Conservation (phyloP, 2,329 filamentous ascomycete species). For the Ascochyta clinopodiicola region DNA sequence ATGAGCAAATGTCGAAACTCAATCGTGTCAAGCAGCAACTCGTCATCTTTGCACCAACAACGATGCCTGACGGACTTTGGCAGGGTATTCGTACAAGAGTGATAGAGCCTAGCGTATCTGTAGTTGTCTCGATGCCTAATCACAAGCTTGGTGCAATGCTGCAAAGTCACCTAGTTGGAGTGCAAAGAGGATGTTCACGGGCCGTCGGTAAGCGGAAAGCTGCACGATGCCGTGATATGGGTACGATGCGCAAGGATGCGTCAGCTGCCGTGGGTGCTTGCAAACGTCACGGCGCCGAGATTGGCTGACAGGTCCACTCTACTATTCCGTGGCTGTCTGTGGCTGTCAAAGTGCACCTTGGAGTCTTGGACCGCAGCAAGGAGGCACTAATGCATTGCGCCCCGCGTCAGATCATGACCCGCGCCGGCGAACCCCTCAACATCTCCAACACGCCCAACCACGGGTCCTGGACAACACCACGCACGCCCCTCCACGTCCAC, state of each 20-base stretch:
- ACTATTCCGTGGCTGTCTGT: constrained; percentile 17
- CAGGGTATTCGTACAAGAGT: no score
- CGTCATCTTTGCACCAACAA: no score
- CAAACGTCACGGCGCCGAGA: constrained; percentile 10
- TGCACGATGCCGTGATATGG: constrained; percentile 3
- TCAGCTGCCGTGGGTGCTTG: constrained; percentile 5
- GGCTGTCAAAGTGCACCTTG: neutral
- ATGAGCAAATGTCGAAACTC: neutral
- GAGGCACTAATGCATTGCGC: neutral
- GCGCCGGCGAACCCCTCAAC: neutral
- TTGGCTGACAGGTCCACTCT: constrained; percentile 18
- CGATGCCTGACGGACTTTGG: no score
- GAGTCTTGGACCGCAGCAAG: neutral
- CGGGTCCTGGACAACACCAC: constrained; percentile 17
- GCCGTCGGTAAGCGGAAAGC: constrained; percentile 28
- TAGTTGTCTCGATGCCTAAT: no score
- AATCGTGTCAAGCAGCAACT: neutral
- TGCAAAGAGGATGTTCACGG: constrained; percentile 21
- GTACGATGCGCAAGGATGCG: constrained; percentile 9
- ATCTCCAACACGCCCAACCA: constrained; percentile 16
- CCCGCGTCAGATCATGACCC: constrained; percentile 8
- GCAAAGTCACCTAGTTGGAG: no score
- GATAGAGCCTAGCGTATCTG: no score
- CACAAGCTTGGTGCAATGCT: no score
- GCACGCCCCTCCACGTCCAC: neutral